Percentiles rank a stretch among this genome's conserved stretches.
phyloP scores from a whole-genome alignment of 1,139 yeast species.

The Starmera stellimalicola region DNA sequence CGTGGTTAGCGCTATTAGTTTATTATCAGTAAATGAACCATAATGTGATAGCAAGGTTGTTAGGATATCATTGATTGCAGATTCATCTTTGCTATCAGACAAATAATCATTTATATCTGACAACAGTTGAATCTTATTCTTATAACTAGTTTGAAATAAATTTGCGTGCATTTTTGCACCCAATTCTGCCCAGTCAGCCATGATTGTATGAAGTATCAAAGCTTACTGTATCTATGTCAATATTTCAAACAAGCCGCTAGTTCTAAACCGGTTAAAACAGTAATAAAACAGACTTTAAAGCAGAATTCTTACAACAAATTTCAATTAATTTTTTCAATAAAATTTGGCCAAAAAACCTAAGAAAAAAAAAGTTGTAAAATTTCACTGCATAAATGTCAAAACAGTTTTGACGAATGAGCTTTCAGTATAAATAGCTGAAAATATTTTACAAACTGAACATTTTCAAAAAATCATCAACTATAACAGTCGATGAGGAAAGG shows the following conservation, averaged over 20 bases:
- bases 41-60: slow-evolving; percentile 33
- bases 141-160: slow-evolving; percentile 28
- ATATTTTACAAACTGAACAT: slow-evolving; percentile 26
- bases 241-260: too few relatives aligned
- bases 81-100: slow-evolving; percentile 2
- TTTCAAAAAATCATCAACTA: slow-evolving; percentile 38
- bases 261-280: too few relatives aligned
- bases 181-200: slow-evolving; percentile 22
- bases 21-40: slow-evolving; percentile 41
- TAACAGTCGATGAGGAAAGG: slow-evolving; percentile 59
- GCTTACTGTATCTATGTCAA: too few relatives aligned
- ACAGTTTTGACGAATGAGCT: too few relatives aligned
- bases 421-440: not conserved
- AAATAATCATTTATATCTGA: slow-evolving; percentile 3
- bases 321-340: too few relatives aligned
- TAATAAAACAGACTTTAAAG: too few relatives aligned
- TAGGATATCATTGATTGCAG: slow-evolving; percentile 20
- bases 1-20: slow-evolving; percentile 34
- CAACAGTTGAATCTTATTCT: slow-evolving; percentile 22
- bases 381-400: not conserved
- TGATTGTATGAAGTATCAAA: too few relatives aligned
- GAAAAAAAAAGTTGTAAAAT: not conserved
- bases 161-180: slow-evolving; percentile 18
- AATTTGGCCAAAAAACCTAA: too few relatives aligned
- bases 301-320: too few relatives aligned